phyloP scores from a whole-genome alignment of 768 basidiomycete genomes.

The Gloeopeniophorella convolvens region DNA sequence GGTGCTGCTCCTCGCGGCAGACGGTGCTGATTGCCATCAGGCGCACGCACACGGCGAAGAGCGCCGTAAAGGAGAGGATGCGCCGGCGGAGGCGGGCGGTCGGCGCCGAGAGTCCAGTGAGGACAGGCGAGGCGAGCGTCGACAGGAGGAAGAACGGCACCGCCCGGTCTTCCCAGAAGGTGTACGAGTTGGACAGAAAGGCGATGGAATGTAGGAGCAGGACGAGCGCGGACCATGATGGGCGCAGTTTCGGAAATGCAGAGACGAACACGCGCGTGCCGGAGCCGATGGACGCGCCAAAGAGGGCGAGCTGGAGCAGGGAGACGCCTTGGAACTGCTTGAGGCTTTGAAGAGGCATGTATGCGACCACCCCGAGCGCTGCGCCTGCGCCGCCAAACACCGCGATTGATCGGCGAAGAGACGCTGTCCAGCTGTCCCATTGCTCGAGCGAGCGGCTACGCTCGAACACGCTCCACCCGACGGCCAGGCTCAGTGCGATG shows the following conservation, averaged over 20 bases:
- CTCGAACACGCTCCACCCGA: slow-evolving; percentile 49
- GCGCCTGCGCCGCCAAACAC: slow-evolving; percentile 2
- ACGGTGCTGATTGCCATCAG: slow-evolving; percentile 78
- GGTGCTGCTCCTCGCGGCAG: slow-evolving; percentile 92
- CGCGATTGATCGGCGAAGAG: slow-evolving; percentile 3
- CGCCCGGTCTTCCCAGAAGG: slow-evolving; percentile 93
- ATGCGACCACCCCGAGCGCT: neutral
- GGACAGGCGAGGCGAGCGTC: slow-evolving; percentile 52
- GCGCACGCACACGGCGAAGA: slow-evolving; percentile 64
- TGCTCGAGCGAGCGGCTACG: slow-evolving; percentile 36
- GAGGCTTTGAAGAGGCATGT: neutral
- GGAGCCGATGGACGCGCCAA: slow-evolving; percentile 31
- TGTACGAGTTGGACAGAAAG: slow-evolving; percentile 93
- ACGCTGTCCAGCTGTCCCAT: slow-evolving; percentile 41
- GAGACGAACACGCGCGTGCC: slow-evolving; percentile 26
- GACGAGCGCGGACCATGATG: slow-evolving; percentile 33
- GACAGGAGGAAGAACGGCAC: slow-evolving; percentile 67
- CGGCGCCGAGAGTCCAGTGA: slow-evolving; percentile 62
- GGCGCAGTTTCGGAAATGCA: slow-evolving; percentile 17
- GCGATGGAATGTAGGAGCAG: slow-evolving; percentile 63
- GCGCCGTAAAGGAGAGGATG: slow-evolving; percentile 62
- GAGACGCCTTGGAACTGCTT: slow-evolving; percentile 22
- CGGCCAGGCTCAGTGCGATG: slow-evolving; percentile 48
- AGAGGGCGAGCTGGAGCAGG: slow-evolving; percentile 6
- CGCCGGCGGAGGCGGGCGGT: slow-evolving; percentile 62